Evolutionary conservation across 768 basidiomycete species (phyloP), one percentile per base, ranked within the genome.

Genomic region (Sarcomyxa edulis): DNA sequence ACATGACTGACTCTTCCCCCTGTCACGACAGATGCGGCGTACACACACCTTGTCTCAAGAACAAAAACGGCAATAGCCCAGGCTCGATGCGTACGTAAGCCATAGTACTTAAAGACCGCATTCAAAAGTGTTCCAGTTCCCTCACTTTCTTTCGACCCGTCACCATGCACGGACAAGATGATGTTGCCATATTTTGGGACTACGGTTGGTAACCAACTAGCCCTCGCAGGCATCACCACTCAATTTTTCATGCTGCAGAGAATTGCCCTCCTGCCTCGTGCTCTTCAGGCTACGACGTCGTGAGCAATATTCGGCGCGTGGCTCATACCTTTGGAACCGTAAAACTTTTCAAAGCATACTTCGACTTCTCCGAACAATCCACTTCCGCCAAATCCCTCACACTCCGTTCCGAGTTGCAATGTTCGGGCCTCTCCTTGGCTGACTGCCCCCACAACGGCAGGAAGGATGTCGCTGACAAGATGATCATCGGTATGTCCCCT

Each of bases 301-400:
- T 63, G 3, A 61, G 65, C 47, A 67, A 61, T 34, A 68, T 80
- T 7, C 62, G 70, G 27, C 56, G 55, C 32, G 54, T 73, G 10
- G 71, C 72, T 2, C 74, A 72, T 45, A 39, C 56, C n/a, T 74
- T 68, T 48, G 78, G 78, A 32, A 58, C 49, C 37, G 62, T 78
- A 21, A 69, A 64, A 11, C 49, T 62, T 0, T 78, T 81, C 65
- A 75, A 71, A 49, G 76, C 76, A 12, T 81, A 81, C 52, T 54
- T 74, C 25, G 69, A 76, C 46, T 43, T 70, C 14, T 60, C 73
- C 5, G 62, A 68, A 2, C 45, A 48, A 11, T 43, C 48, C 10
- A 44, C 45, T 7, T 52, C 52, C 23, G 23, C 55, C 19, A 70
- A 66, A 46, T 62, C 63, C 15, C 47, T 58, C 23, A 42, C 33